phyloP scores from a whole-genome alignment of 2,329 filamentous ascomycete genomes.

The Erysiphe pulchra region DNA sequence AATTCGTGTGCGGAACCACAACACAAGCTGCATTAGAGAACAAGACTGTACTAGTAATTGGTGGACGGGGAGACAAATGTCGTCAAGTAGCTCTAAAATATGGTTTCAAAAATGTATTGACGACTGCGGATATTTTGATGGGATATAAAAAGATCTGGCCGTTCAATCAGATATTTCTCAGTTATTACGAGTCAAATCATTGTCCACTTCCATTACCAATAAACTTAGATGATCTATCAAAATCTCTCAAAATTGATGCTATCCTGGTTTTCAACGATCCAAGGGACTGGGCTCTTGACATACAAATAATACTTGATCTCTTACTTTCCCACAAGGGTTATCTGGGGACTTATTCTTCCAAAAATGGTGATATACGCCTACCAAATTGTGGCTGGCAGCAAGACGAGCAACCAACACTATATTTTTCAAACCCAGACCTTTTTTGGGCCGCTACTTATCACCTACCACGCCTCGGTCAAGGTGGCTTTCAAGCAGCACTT shows the following conservation, averaged over 20 bases:
- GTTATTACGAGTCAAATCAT: conserved; percentile 32
- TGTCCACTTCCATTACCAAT: conserved; percentile 26
- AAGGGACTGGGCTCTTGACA: conserved; percentile 82
- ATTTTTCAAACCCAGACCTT: conserved; percentile 76
- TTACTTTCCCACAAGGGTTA: conserved; percentile 56
- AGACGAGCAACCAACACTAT: conserved; percentile 56
- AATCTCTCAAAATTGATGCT: conserved; percentile 54
- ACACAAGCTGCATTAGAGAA: conserved; percentile 25
- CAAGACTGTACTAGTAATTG: conserved; percentile 50
- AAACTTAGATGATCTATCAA: conserved; percentile 18
- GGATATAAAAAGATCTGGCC: conserved; percentile 57
- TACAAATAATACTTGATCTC: conserved; percentile 61
- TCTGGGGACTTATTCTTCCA: conserved; percentile 51
- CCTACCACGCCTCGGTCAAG: conserved; percentile 70
- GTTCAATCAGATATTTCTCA: conserved; percentile 41
- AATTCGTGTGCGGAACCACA: conserved; percentile 33
- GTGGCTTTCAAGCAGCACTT: conserved; percentile 64
- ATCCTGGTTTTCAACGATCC: conserved; percentile 91
- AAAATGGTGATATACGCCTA: conserved; percentile 38
- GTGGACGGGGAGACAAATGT: conserved; percentile 19
- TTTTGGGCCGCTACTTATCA: conserved; percentile 73
- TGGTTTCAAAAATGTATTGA: conserved; percentile 62
- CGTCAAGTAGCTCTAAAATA: conserved; percentile 37
- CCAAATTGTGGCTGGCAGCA: conserved; percentile 58
- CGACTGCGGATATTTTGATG: conserved; percentile 57